Percentiles rank a stretch among this genome's conserved stretches.
These are phyloP conservation scores for Ophiocordyceps camponoti-leonardi DNA, from an alignment of 2,329 filamentous ascomycete genomes.

Conservation along the genomic window DNA sequence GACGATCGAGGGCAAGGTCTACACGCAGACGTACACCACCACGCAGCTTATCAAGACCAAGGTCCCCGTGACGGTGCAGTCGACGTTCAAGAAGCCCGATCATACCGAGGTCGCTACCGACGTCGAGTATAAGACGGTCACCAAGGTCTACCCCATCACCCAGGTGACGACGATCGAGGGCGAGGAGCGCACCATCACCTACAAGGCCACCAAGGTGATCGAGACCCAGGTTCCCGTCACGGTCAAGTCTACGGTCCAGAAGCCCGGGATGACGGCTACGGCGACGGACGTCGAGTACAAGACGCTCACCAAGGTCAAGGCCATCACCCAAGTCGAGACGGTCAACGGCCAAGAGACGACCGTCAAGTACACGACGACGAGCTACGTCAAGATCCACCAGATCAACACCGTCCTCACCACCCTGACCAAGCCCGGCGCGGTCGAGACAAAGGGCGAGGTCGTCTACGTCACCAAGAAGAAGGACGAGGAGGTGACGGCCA, in stretches of 20 bases:
- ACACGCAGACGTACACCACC: slow-evolving; percentile 20
- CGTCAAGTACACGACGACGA: slow-evolving; percentile 8
- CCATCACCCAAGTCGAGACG: slow-evolving; percentile 16
- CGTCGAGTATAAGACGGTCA: slow-evolving; percentile 21
- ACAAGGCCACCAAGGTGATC: slow-evolving; percentile 21
- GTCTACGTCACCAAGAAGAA: slow-evolving; percentile 24
- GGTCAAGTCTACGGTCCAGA: slow-evolving; percentile 11
- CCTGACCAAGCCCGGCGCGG: slow-evolving; percentile 19
- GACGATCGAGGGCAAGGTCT: slow-evolving; percentile 21
- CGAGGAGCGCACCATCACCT: slow-evolving; percentile 15
- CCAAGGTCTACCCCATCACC: slow-evolving; percentile 19
- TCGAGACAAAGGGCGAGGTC: slow-evolving; percentile 14
- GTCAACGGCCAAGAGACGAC: slow-evolving; percentile 13
- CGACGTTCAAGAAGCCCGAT: slow-evolving; percentile 4
- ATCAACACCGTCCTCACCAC: slow-evolving; percentile 16
- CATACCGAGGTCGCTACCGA: slow-evolving; percentile 4
- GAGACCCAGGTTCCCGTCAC: slow-evolving; percentile 13
- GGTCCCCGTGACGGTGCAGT: slow-evolving; percentile 16
- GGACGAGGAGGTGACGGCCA: slow-evolving; percentile 26
- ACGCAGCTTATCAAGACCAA: slow-evolving; percentile 18
- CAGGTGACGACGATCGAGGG: slow-evolving; percentile 25
- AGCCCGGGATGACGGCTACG: slow-evolving; percentile 3
- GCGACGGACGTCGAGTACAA: slow-evolving; percentile 13
- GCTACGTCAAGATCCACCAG: slow-evolving; percentile 11
- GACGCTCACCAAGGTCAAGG: slow-evolving; percentile 19